Evolutionary conservation across 2,329 filamentous ascomycete genomes (phyloP), one percentile per base, ranked within the genome.

Genomic region (Didymella glomerata): DNA sequence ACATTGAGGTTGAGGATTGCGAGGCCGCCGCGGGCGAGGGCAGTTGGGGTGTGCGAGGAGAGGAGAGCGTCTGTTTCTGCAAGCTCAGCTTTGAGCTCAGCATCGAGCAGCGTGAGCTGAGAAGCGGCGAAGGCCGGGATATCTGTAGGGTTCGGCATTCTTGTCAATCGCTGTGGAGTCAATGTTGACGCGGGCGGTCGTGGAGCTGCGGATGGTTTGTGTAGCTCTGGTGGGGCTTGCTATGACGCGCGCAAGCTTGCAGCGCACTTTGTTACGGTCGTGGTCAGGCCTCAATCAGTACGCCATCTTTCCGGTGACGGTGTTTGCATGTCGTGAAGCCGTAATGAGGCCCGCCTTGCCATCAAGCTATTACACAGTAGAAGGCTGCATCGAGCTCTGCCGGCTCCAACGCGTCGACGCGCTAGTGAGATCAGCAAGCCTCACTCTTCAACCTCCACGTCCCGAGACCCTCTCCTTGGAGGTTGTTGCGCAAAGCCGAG

Each of bases 1-100:
- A 96, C 81, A 30, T 86, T 80, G 9, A 98, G 86, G 76, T 93
- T 94, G 16, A 88, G 86, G 68, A 95, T 82, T 30, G 92, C 92
- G 40, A 92, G 83, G n/a, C 92, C 92, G 6, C 90, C 90, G 58
- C 90, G 87, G 72, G 91, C 86, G 13, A 96, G 86, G 1, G 86
- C 82, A 0, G 84, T 80, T 4, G 92, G 91, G 47, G 88, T 87
- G 75, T 90, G 86, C 45, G 84, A 85, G 44, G 86, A 83, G 58
- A 93, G 84, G 57, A 93, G 85, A 40, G 83, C 78, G 65, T 87
- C 84, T 22, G 89, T 92, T 77, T 92, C 89, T 46, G 84, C 80
- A 48, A 92, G 82, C 76, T 95, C 91, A 69, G 88, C 86, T 68
- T 87, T 83, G 28, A 92, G 87, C 77, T 96, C 92, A 50, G 71